Evolutionary conservation across 2,329 filamentous ascomycete genomes (phyloP).

Genomic region (Calonectria pseudoreteaudii): DNA sequence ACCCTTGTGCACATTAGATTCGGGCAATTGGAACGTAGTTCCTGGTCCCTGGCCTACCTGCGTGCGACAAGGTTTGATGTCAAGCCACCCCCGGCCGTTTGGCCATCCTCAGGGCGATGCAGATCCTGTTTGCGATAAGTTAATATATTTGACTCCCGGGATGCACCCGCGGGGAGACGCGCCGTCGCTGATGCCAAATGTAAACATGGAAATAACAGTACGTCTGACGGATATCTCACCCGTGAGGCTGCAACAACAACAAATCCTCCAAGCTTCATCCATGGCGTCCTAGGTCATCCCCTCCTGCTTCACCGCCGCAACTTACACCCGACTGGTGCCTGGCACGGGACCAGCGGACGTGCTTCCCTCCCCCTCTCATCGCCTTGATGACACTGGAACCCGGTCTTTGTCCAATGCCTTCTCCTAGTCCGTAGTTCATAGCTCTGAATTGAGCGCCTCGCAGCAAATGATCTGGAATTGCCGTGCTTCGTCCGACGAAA

Average conservation of each 20-base stretch:
- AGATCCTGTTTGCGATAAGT: not conserved
- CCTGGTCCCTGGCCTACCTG: not conserved
- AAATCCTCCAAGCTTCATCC: not conserved
- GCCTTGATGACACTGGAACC: not conserved
- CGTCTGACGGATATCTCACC: not conserved
- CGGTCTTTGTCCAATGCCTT: not conserved
- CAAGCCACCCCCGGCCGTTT: not conserved
- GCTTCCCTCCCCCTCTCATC: not conserved
- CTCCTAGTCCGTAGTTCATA: not conserved
- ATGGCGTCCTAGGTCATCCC: not conserved
- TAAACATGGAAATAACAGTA: not conserved
- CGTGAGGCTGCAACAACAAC: not conserved
- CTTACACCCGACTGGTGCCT: constrained; percentile 3
- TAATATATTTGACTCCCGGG: constrained; percentile 5
- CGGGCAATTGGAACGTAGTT: constrained; percentile 18
- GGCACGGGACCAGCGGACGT: not conserved
- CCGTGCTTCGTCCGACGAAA: not conserved
- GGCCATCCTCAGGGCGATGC: not conserved
- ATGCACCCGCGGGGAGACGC: not conserved
- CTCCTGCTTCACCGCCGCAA: not conserved
- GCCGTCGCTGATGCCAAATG: not conserved
- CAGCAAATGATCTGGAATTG: not conserved
- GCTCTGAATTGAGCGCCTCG: not conserved
- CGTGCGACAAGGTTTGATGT: not conserved
- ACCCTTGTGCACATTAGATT: not conserved